Evolutionary conservation across 78 protist species (phyloP), one percentile per base, ranked within the genome.

Genomic region (Chrysochromulina tobinii): DNA sequence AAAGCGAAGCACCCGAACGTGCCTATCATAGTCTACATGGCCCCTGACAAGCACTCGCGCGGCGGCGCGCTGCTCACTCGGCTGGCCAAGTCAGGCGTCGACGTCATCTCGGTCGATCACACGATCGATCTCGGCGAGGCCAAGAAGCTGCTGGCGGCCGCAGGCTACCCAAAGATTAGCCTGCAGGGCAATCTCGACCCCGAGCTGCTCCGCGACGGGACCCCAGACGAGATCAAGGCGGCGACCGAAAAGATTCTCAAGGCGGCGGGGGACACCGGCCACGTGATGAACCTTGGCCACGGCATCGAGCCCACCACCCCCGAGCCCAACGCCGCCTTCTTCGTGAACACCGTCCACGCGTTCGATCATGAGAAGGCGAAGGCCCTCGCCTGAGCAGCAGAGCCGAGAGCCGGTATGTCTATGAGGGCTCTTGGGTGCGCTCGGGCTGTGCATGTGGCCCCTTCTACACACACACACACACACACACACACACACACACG

Each of bases 141-240:
- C 25, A 38, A 51, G 15, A 1, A 20, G 61, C n/a, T 0, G 27
- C 61, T 79, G 50, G 87, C 6, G 58, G 83, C 3, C 15, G 83
- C 83, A 2, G 83, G 83, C 83, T 75, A 75, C 57, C 58, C 8
- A 18, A 1, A 38, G 23, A 14, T 77, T 3, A 61, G 85, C 27
- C n/a, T 54, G 61, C 87, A 79, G 87, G 87, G 87, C 87, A 79
- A 79, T 64, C 87, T 79, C 61, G 87, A 79, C 17, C 87, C 87
- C 20, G 87, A 6, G 20, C 7, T 79, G 18, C 87, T 79, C n/a
- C 23, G 57, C 57, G 58, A 51, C 48, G 87, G 64, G 18, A 2
- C 61, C 50, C 48, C n/a, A 4, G 87, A 53, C 48, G 51, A 17
- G 64, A 79, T 79, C 17, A 64, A 54, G 53, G 61, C 3, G 54